Evolutionary conservation across 2,329 filamentous ascomycete species (phyloP).

Genomic region (Beauveria asiatica): DNA sequence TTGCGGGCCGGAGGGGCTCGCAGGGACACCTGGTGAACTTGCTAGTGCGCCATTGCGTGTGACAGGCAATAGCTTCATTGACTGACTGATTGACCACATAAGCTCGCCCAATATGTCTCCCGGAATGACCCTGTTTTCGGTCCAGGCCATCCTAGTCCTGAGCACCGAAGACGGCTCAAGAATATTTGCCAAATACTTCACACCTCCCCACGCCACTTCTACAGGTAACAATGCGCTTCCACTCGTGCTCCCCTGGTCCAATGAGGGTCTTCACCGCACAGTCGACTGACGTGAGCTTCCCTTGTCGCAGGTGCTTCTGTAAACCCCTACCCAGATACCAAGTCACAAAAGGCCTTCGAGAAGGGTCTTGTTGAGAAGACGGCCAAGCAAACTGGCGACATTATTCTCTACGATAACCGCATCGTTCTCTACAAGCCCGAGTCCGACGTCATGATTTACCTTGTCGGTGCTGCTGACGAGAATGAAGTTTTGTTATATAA

Average conservation of each 20-base stretch:
- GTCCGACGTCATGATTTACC: slow-evolving; percentile 92
- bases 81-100: not conserved
- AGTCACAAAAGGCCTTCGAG: slow-evolving; percentile 94
- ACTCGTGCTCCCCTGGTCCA: slow-evolving; percentile 12
- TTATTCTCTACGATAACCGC: slow-evolving; percentile 94
- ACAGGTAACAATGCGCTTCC: slow-evolving; percentile 22
- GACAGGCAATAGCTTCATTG: slow-evolving; percentile 9
- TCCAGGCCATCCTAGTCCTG: slow-evolving; percentile 71
- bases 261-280: slow-evolving; percentile 15
- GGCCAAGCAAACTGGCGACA: slow-evolving; percentile 87
- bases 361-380: slow-evolving; percentile 95
- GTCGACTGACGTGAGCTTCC: slow-evolving; percentile 7
- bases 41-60: not conserved
- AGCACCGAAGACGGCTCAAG: slow-evolving; percentile 81
- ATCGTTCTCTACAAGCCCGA: slow-evolving; percentile 98
- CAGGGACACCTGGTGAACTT: slow-evolving; percentile 12
- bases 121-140: slow-evolving; percentile 65
- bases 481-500: slow-evolving; percentile 97
- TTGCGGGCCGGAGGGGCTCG: slow-evolving; percentile 9
- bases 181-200: slow-evolving; percentile 92
- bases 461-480: slow-evolving; percentile 84
- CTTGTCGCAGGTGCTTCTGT: slow-evolving; percentile 33
- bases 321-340: slow-evolving; percentile 79
- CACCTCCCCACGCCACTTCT: slow-evolving; percentile 45
- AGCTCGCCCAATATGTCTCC: slow-evolving; percentile 50